Percentiles rank a stretch among this genome's conserved stretches.
phyloP scores from a whole-genome alignment of 164 flowering plant species.

The Vitis rupestris region DNA sequence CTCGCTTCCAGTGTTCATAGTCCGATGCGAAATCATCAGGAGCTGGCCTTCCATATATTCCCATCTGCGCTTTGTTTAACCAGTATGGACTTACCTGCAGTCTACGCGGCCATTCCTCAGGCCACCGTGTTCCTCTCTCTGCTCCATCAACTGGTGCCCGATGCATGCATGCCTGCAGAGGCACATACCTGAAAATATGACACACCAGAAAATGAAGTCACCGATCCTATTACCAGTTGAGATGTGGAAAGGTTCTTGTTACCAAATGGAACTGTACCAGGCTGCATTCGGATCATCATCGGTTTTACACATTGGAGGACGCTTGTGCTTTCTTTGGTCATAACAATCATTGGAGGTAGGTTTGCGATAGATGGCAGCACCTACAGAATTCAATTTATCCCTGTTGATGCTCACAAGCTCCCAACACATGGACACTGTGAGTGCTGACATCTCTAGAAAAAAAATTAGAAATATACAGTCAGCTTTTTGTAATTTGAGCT shows the following conservation, averaged over 20 bases:
- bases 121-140: constrained; percentile 81
- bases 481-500: not conserved
- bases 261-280: constrained; percentile 40
- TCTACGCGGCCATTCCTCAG: constrained; percentile 71
- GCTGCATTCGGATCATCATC: constrained; percentile 86
- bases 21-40: constrained; percentile 76
- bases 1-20: constrained; percentile 74
- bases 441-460: constrained; percentile 57
- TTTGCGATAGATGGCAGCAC: constrained; percentile 73
- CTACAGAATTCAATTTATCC: constrained; percentile 57
- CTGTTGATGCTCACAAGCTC: constrained; percentile 65
- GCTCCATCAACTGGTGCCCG: constrained; percentile 36
- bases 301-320: constrained; percentile 70
- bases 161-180: constrained; percentile 88
- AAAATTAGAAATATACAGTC: not conserved
- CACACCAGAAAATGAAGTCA: not conserved
- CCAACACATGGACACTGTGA: constrained; percentile 81
- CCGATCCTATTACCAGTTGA: too few species aligned
- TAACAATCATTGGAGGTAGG: constrained; percentile 74
- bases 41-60: constrained; percentile 82
- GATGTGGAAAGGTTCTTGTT: too few species aligned
- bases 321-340: constrained; percentile 47
- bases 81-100: constrained; percentile 66
- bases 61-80: constrained; percentile 80
- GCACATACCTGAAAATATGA: constrained; percentile 74